Conservation (phyloP, 306 rosid species). For the Sicyos edulis region DNA sequence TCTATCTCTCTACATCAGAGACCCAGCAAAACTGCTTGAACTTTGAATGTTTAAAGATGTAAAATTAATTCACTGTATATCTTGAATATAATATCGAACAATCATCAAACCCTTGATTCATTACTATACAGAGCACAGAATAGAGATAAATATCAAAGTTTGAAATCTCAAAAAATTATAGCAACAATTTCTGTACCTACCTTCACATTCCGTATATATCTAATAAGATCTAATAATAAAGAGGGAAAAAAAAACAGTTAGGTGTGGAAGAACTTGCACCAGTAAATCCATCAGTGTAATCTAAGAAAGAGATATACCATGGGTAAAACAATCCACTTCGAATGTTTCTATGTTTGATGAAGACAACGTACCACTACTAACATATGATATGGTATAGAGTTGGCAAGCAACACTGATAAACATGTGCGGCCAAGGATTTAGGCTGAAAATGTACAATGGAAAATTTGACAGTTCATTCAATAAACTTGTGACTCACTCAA, state of each 20-base stretch:
- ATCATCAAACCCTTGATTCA: not conserved
- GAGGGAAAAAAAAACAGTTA: not conserved
- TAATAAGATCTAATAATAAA: not conserved
- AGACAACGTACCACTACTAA: slow-evolving; percentile 5
- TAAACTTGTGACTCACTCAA: slow-evolving; percentile 11
- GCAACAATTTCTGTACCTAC: not conserved
- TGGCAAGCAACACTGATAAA: slow-evolving; percentile 10
- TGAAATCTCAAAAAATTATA: not conserved
- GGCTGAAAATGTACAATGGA: slow-evolving; percentile 23
- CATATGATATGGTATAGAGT: slow-evolving; percentile 16
- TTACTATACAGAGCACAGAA: not conserved
- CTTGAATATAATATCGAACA: not conserved
- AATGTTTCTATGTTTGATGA: not conserved
- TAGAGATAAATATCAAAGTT: not conserved
- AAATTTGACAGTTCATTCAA: not conserved
- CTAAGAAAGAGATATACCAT: slow-evolving; percentile 7
- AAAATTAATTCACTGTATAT: not conserved
- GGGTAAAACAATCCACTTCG: slow-evolving; percentile 12
- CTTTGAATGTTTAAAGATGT: slow-evolving; percentile 1
- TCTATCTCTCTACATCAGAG: not conserved
- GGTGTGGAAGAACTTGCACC: too few species aligned
- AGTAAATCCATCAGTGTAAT: slow-evolving; percentile 8
- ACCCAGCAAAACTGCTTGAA: not conserved
- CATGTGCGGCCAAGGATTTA: slow-evolving; percentile 13
- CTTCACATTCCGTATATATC: not conserved